A percentile compares a stretch with the other conserved stretches of the same genome.
phyloP scores from a whole-genome alignment of 352 stramenopile species.

The Globisporangium middletonii region DNA sequence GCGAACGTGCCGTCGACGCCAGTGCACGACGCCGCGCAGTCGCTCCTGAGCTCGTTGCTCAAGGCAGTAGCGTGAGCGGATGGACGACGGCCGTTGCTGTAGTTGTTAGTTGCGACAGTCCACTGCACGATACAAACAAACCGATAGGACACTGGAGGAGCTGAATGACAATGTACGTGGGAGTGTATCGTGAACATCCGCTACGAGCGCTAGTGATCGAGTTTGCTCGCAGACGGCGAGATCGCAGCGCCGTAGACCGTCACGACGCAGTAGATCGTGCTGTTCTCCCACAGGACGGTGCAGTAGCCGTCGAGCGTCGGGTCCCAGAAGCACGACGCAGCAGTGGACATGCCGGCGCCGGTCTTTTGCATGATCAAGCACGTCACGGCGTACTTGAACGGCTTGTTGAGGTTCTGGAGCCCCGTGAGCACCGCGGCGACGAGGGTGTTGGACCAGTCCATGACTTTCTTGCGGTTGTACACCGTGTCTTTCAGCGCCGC shows the following conservation, averaged over 20 bases:
- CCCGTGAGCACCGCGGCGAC: slow-evolving; percentile 74
- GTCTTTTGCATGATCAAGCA: slow-evolving; percentile 87
- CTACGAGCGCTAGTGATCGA: slow-evolving; percentile 39
- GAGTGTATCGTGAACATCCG: not conserved
- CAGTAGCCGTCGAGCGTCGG: slow-evolving; percentile 71
- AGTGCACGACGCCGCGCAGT: slow-evolving; percentile 43
- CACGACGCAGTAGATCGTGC: slow-evolving; percentile 79
- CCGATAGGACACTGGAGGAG: not conserved
- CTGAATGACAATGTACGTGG: not conserved
- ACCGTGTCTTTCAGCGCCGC: slow-evolving; percentile 70
- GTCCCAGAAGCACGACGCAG: slow-evolving; percentile 75
- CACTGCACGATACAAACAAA: not conserved
- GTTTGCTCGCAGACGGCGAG: slow-evolving; percentile 68
- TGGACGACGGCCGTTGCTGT: not conserved
- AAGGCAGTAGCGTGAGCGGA: slow-evolving; percentile 11
- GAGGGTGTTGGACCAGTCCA: slow-evolving; percentile 82
- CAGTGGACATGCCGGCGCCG: slow-evolving; percentile 58
- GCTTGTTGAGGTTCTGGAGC: slow-evolving; percentile 84
- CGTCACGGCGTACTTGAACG: slow-evolving; percentile 82
- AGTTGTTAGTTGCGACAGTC: not conserved
- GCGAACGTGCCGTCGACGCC: slow-evolving; percentile 17
- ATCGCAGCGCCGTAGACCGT: slow-evolving; percentile 79
- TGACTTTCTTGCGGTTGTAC: slow-evolving; percentile 84
- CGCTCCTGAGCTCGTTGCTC: slow-evolving; percentile 38
- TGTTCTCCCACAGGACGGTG: slow-evolving; percentile 83